Conservation (phyloP, 2,329 filamentous ascomycete species). For the Helotiales sp. region DNA sequence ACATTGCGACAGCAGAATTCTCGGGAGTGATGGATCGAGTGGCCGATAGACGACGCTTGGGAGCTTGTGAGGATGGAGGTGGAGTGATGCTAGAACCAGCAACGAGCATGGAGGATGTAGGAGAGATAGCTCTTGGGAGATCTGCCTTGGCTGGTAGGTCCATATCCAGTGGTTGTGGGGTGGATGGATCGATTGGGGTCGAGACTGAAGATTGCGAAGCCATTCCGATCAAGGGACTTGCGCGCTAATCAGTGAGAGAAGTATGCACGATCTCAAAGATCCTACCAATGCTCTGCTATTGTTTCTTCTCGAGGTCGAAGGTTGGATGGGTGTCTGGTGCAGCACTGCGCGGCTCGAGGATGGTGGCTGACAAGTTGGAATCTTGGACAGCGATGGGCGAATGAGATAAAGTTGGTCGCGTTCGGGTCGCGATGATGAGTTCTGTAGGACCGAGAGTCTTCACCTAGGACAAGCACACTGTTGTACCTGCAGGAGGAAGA, state of each 20-base stretch:
- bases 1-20: slow-evolving; percentile 15
- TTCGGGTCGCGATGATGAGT: slow-evolving; percentile 3
- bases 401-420: slow-evolving; percentile 2
- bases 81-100: slow-evolving; percentile 55
- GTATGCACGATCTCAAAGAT: neutral
- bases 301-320: neutral
- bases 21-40: slow-evolving; percentile 21
- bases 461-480: neutral
- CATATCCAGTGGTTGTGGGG: slow-evolving; percentile 24
- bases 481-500: slow-evolving; percentile 1
- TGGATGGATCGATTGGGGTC: slow-evolving; percentile 24
- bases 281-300: neutral
- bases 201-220: slow-evolving; percentile 28
- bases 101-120: slow-evolving; percentile 23
- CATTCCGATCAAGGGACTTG: slow-evolving; percentile 16
- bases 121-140: slow-evolving; percentile 11
- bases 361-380: neutral
- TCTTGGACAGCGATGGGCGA: neutral
- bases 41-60: slow-evolving; percentile 25
- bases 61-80: slow-evolving; percentile 61
- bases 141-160: slow-evolving; percentile 22
- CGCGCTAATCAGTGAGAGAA: neutral
- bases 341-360: neutral
- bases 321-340: neutral
- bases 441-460: neutral